Evolutionary conservation across 2,329 filamentous ascomycete genomes (phyloP), one percentile per base, ranked within the genome.

Genomic region (Phaeoacremonium minimum): DNA sequence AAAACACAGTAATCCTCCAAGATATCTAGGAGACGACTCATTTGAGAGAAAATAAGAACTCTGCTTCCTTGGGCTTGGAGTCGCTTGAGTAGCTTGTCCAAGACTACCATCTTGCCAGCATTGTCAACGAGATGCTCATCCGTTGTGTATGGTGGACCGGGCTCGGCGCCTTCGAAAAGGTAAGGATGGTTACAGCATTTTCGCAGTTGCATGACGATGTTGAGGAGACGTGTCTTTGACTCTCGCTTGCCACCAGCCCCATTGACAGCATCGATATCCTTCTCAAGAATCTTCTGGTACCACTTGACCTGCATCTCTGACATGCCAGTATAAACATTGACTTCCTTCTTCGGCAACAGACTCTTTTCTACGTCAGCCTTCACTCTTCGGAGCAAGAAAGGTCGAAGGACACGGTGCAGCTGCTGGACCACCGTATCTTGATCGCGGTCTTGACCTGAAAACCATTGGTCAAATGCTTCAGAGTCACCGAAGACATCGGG

Each of bases 151-250:
- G 94, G 93, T 11, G 93, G 94, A 18, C 93, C 93, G 29, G 93
- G 93, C 57, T 98, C 93, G 8, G 93, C 93, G 37, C 93, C 93
- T 57, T 98, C 93, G 49, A 98, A 98, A 1, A 98, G 78, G 52
- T 98, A 98, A 1, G 93, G 93, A 56, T 98, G 93, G 52, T 98
- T 98, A 61, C 93, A 98, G 66, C 93, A 98, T 64, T 98, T 98
- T 51, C 93, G 85, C 46, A 98, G 77, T 63, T 98, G 93, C 93
- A 98, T 98, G 50, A 98, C 93, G 55, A 98, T 98, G 64, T 98
- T 98, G 46, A 98, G 74, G 15, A 98, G 76, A 46, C 93, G 82
- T 2, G 93, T 98, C 69, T 98, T 98, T 19, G 91, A 97, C 64
- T 98, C 93, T 42, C 90, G 85, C 66, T 96, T 98, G 34, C 93